These are phyloP conservation scores for Ascodesmis nigricans DNA, from an alignment of 495 filamentous ascomycete species.

Conservation along the genomic window DNA sequence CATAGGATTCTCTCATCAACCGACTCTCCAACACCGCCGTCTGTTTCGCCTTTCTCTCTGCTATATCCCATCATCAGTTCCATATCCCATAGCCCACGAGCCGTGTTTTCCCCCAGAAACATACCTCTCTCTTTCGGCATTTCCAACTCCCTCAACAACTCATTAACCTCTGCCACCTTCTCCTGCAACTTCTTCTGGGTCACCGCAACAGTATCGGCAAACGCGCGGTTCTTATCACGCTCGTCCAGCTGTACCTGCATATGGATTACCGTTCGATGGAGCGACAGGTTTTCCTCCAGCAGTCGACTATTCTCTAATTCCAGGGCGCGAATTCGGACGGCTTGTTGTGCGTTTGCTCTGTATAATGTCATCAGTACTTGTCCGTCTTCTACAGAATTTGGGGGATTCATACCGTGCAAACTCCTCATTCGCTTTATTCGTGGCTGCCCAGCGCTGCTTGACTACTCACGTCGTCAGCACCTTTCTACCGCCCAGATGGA, in stretches of 20 bases:
- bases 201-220: conserved; percentile 34
- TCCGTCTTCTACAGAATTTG: no score
- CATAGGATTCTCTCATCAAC: conserved; percentile 23
- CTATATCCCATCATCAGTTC: conserved; percentile 3
- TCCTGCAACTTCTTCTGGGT: conserved; percentile 47
- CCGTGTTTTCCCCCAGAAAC: conserved; percentile 7
- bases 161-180: conserved; percentile 43
- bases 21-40: conserved; percentile 11
- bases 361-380: no score
- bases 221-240: conserved; percentile 24
- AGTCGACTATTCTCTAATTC: conserved; percentile 68
- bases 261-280: conserved; percentile 56
- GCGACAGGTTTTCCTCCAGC: conserved; percentile 65
- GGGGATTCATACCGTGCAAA: no score
- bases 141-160: conserved; percentile 41
- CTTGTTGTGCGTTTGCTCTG: conserved; percentile 73
- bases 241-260: conserved; percentile 45
- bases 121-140: conserved; percentile 8
- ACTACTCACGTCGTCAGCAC: no score
- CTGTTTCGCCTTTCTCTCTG: conserved; percentile 9
- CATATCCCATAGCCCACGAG: conserved; percentile 1
- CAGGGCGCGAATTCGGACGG: conserved; percentile 64
- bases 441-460: no score
- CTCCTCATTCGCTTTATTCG: no score
- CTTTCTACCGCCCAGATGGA: no score